Evolutionary conservation across 345 rosid genomes (phyloP), one percentile per base, ranked within the genome.

Genomic region (Hibiscus mutabilis): DNA sequence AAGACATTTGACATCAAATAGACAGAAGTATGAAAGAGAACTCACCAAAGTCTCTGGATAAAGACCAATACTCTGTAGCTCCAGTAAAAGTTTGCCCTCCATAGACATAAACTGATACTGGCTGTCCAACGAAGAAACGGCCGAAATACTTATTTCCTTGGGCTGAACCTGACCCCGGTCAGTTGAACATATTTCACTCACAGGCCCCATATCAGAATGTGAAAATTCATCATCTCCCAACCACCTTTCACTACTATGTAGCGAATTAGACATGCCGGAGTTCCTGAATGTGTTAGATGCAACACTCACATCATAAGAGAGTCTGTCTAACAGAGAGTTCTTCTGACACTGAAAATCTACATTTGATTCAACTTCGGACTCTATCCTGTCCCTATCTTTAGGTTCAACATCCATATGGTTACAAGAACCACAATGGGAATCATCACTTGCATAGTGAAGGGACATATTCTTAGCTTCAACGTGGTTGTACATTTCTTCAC

Each of bases 341-440:
- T 82, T 90, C 79, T 82, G 96, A 51, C 80, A 84, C 76, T 84
- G 92, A 76, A 85, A 84, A 77, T 89, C 89, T 59, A 79, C 84
- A 55, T 79, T 83, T 52, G 99, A 95, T 81, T 95, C 97, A 62
- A 82, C 96, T 81, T 92, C 99, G 74, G 89, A 90, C 83, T 95
- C 99, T 85, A 89, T 81, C 77, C 90, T 87, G 79, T 92, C 99
- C 82, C 87, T 86, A 73, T 92, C 91, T 81, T 80, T 95, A 74
- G 85, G 77, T 73, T 90, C 99, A 31, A 84, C 77, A 77, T 95
- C 99, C 62, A 86, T 86, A 74, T 83, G 88, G 78, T 89, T 92
- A 70, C 97, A 95, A 24, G 97, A 90, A 82, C 96, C 97, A 76
- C 94, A 90, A 77, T 92, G 96, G 77, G 99, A 95, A 82, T 90